Evolutionary conservation across 345 rosid genomes (phyloP).

Genomic region (rapeseed (Brassica napus)): DNA sequence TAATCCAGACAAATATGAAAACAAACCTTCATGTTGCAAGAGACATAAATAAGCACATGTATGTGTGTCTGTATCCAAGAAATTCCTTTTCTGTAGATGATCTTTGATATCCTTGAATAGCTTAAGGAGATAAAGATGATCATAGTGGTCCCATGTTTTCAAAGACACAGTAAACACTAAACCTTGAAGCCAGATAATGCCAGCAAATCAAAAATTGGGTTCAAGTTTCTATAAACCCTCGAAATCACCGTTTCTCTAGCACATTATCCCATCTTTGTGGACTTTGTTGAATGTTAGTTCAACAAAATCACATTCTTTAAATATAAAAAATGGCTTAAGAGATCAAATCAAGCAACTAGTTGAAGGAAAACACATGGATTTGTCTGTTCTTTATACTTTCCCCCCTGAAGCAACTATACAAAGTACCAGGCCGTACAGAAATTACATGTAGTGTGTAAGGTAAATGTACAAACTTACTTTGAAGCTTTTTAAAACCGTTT

Average conservation of each 20-base stretch:
- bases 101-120: slow-evolving; percentile 13
- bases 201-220: slow-evolving; percentile 26
- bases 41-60: not conserved
- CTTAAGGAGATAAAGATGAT: slow-evolving; percentile 25
- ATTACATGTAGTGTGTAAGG: slow-evolving; percentile 11
- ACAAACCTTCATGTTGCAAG: slow-evolving; percentile 36
- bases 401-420: too few species aligned
- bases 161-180: slow-evolving; percentile 25
- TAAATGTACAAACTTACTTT: slow-evolving; percentile 34
- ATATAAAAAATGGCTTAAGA: not conserved
- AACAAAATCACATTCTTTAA: slow-evolving; percentile 2
- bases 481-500: not conserved
- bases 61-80: slow-evolving; percentile 33
- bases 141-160: slow-evolving; percentile 29
- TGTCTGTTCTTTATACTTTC: slow-evolving; percentile 25
- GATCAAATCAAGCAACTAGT: slow-evolving; percentile 12
- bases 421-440: slow-evolving; percentile 20
- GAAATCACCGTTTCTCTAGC: slow-evolving; percentile 26
- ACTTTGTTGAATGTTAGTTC: slow-evolving; percentile 26
- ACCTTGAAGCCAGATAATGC: slow-evolving; percentile 30
- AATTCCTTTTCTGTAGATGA: slow-evolving; percentile 1
- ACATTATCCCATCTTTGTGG: slow-evolving; percentile 40
- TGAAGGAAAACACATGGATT: slow-evolving; percentile 24
- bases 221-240: slow-evolving; percentile 38
- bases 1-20: slow-evolving; percentile 7